Evolutionary conservation across 129 eudicot genomes (phyloP).

Genomic region (Flaveria robusta): DNA sequence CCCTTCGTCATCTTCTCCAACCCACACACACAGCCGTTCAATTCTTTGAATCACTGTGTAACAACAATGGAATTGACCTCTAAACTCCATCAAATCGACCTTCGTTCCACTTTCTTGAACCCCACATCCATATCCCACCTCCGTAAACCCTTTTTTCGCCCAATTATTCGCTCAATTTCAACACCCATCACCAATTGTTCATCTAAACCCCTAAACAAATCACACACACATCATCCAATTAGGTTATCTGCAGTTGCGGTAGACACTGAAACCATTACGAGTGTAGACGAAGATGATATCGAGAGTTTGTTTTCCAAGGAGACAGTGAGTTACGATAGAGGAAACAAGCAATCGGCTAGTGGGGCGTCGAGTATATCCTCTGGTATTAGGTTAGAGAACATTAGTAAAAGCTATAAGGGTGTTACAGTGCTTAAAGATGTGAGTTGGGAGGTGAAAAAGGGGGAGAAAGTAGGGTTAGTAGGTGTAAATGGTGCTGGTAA

Average conservation of each 20-base stretch:
- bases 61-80: conserved; percentile 51
- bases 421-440: conserved; percentile 87
- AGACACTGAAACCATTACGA: conserved; percentile 45
- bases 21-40: not conserved
- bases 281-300: conserved; percentile 51
- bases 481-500: conserved; percentile 99
- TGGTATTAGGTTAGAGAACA: conserved; percentile 85
- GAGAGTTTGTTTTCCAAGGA: conserved; percentile 65
- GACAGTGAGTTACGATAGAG: conserved; percentile 40
- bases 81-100: conserved; percentile 57
- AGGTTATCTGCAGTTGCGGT: conserved; percentile 62
- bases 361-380: conserved; percentile 93
- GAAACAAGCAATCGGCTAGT: conserved; percentile 38
- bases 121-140: conserved; percentile 43
- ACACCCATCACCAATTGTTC: conserved; percentile 35
- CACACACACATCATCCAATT: conserved; percentile 31
- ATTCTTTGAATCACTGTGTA: too few relatives aligned
- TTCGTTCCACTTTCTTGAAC: conserved; percentile 59
- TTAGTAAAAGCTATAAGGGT: conserved; percentile 82
- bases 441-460: conserved; percentile 92
- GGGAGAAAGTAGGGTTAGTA: conserved; percentile 93
- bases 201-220: conserved; percentile 26
- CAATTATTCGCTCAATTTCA: conserved; percentile 35
- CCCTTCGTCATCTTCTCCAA: not conserved
- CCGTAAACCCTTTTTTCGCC: conserved; percentile 47